Conservation (phyloP, 2,329 filamentous ascomycete species). For the Aspergillus carbonarius region DNA sequence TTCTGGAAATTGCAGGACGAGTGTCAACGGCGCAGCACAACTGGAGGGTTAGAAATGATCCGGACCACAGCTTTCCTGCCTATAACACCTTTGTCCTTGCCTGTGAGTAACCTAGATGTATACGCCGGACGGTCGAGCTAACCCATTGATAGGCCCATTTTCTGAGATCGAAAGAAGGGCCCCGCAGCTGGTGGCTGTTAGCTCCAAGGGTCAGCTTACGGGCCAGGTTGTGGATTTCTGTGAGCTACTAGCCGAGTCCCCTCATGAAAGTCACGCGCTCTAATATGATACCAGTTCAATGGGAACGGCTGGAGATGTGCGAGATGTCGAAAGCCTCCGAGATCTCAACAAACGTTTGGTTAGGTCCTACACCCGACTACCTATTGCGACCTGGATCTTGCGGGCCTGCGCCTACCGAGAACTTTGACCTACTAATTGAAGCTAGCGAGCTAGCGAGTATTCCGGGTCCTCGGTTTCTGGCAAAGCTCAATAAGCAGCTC, state of each 20-base stretch:
- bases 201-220: constrained; percentile 69
- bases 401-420: constrained; percentile 51
- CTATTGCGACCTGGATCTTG: constrained; percentile 45
- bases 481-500: constrained; percentile 59
- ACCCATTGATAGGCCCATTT: constrained; percentile 59
- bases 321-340: constrained; percentile 86
- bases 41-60: constrained; percentile 67
- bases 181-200: constrained; percentile 70
- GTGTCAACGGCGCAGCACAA: constrained; percentile 74
- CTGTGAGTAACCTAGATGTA: constrained; percentile 44
- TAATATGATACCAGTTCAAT: constrained; percentile 56
- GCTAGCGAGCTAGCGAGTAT: constrained; percentile 81
- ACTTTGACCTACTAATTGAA: constrained; percentile 82
- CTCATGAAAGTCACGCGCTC: neutral
- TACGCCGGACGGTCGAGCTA: constrained; percentile 14
- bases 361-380: constrained; percentile 80
- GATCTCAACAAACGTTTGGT: constrained; percentile 84
- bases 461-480: constrained; percentile 66
- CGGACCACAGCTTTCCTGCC: constrained; percentile 55
- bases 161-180: constrained; percentile 68
- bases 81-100: constrained; percentile 85
- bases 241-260: constrained; percentile 36
- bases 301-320: constrained; percentile 90
- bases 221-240: constrained; percentile 82
- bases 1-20: constrained; percentile 62